Conservation (phyloP, 2,329 filamentous ascomycete genomes). For the Elsinoe arachidis region DNA sequence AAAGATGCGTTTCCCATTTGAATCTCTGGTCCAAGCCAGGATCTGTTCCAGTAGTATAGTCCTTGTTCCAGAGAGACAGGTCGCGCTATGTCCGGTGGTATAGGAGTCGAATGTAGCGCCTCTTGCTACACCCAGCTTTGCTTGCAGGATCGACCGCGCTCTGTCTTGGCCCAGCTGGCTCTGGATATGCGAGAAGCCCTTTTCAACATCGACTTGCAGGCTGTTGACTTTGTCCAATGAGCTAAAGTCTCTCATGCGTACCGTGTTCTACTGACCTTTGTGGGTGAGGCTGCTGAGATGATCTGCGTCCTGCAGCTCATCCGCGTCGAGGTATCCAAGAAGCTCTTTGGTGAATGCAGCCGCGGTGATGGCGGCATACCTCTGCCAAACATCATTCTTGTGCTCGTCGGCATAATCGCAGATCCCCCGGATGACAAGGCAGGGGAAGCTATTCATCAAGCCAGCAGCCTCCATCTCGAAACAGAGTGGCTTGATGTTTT, state of each 20-base stretch:
- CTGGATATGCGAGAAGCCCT: not conserved
- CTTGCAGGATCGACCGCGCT: not conserved
- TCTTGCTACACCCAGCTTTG: not conserved
- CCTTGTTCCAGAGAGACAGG: not conserved
- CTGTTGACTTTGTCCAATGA: not conserved
- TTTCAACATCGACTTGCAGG: not conserved
- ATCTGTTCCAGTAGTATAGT: not conserved
- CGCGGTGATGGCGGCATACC: conserved; percentile 23
- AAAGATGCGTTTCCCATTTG: conserved; percentile 19
- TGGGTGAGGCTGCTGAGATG: not conserved
- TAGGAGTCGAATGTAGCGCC: not conserved
- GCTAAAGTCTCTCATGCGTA: not conserved
- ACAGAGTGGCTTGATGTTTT: not conserved
- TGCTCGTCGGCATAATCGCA: conserved; percentile 20
- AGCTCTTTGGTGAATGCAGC: conserved; percentile 19
- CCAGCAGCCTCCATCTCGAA: conserved; percentile 18
- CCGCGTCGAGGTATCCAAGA: conserved; percentile 21
- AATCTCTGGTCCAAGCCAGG: not conserved
- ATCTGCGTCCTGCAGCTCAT: conserved; percentile 18
- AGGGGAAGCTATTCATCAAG: conserved; percentile 17
- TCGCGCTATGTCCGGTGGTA: not conserved
- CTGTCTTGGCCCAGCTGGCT: not conserved
- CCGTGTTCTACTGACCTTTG: not conserved
- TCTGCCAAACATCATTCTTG: conserved; percentile 26
- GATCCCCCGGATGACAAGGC: conserved; percentile 20